Evolutionary conservation across 768 basidiomycete species (phyloP), one percentile per base, ranked within the genome.

Genomic region (Lentinula sp.): DNA sequence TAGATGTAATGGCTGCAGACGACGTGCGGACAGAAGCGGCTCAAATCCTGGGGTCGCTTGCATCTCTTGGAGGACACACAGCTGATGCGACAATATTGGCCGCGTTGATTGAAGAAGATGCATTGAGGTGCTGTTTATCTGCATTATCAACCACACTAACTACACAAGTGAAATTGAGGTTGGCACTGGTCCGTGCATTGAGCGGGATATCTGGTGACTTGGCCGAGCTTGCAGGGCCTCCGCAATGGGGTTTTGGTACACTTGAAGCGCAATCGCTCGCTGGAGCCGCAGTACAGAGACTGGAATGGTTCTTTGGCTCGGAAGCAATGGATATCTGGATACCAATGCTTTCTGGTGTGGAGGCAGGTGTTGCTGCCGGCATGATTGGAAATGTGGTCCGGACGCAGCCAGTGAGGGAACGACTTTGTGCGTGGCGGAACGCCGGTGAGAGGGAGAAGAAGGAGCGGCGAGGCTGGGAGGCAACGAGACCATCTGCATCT

Each of bases 21-120:
- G 82, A 84, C 7, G 72, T 88, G 37, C 80, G 87, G 9, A 79
- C 85, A 52, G 90, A 92, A 67, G 87, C 91, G 0, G 87, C 90
- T 0, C 87, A 91, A 65, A 79, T 92, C 41, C 76, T 92, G 15
- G 81, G 88, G 0, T 92, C 91, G 0, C 76, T 93, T 12, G 81
- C 89, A 0, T 87, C 48, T 37, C 48, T 48, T 10, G n/a, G 45
- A 36, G 8, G 59, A 86, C 86, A 89, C 20, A 86, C 89, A 0
- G 80, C 84, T 23, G 80, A 80, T 16, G 83, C 87, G 0, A n/a
- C 37, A 8, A n/a, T 59, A 18, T 75, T 92, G 0, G 72, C 75
- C 2, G 80, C 80, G 4, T 73, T 92, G 4, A 78, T 91, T 4
- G 76, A 74, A 6, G 78, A 77, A 45, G 78, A 87, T 46, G 85